phyloP scores from a whole-genome alignment of 495 filamentous ascomycete genomes.

The Neurospora intermedia region DNA sequence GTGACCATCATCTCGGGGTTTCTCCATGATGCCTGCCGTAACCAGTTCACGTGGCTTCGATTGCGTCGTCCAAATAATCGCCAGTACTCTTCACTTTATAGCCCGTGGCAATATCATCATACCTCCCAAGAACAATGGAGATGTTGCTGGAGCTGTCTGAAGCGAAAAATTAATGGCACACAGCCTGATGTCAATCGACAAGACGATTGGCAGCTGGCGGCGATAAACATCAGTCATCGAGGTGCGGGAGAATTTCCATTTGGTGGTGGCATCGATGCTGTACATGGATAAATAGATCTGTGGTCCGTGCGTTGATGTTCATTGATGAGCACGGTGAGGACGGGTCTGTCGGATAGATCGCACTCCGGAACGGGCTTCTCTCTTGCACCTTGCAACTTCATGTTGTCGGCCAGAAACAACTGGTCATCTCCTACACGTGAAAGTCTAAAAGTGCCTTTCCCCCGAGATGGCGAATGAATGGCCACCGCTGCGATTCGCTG shows the following conservation, averaged over 20 bases:
- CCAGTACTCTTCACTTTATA: not conserved
- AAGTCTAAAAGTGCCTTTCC: no score
- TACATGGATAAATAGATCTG: not conserved
- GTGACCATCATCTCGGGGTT: not conserved
- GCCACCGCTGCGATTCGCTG: not conserved
- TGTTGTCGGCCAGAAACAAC: not conserved
- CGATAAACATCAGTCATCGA: not conserved
- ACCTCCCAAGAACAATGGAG: not conserved
- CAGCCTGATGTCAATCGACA: not conserved
- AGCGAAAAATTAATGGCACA: not conserved
- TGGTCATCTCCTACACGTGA: not conserved
- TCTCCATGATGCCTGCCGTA: not conserved
- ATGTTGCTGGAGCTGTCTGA: not conserved
- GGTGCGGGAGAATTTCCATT: not conserved
- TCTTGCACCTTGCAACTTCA: not conserved
- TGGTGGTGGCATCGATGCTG: not conserved
- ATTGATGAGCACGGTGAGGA: not conserved
- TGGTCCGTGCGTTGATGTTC: not conserved
- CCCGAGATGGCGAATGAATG: not conserved
- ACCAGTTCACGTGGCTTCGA: not conserved
- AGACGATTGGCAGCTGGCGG: not conserved
- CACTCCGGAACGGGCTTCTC: not conserved
- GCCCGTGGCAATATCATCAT: not conserved
- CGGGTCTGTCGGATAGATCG: not conserved
- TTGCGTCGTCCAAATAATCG: not conserved